Percentiles rank a stretch among this genome's conserved stretches.
Evolutionary conservation across 305 asterid genomes (phyloP).

Genomic region (Fraxinus latifolia): DNA sequence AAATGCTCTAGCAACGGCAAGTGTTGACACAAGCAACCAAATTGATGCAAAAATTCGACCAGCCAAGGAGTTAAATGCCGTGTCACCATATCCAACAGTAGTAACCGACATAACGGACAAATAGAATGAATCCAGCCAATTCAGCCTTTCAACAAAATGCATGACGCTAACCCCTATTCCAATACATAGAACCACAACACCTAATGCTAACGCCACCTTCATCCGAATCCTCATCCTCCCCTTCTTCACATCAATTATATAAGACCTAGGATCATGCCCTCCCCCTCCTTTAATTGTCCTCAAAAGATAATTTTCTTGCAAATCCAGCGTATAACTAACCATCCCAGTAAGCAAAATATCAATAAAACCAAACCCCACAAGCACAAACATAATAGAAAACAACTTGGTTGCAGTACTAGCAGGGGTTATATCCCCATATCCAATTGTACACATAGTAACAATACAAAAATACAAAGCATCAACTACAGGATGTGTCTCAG

Average conservation of each 20-base stretch:
- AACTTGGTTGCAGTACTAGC: slow-evolving; percentile 59
- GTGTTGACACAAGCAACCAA: slow-evolving; percentile 93
- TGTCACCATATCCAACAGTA: slow-evolving; percentile 90
- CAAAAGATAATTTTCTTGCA: slow-evolving; percentile 78
- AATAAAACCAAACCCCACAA: slow-evolving; percentile 87
- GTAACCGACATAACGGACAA: slow-evolving; percentile 94
- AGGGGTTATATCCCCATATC: slow-evolving; percentile 96
- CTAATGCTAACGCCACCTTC: slow-evolving; percentile 84
- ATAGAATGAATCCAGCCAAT: slow-evolving; percentile 81
- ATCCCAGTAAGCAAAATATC: slow-evolving; percentile 82
- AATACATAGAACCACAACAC: slow-evolving; percentile 80
- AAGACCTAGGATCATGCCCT: slow-evolving; percentile 55
- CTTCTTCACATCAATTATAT: slow-evolving; percentile 79
- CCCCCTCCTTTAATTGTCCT: slow-evolving; percentile 55
- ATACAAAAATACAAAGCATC: slow-evolving; percentile 94
- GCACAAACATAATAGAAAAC: slow-evolving; percentile 77
- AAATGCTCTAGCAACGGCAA: slow-evolving; percentile 96
- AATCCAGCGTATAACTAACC: slow-evolving; percentile 87
- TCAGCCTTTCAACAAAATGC: slow-evolving; percentile 73
- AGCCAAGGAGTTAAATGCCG: slow-evolving; percentile 68
- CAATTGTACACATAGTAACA: slow-evolving; percentile 96
- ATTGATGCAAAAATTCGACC: slow-evolving; percentile 84
- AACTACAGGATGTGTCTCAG: slow-evolving; percentile 77
- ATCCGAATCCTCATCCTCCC: slow-evolving; percentile 96
- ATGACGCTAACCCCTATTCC: slow-evolving; percentile 71